These are phyloP conservation scores for Wallacemonas rigidus DNA, from an alignment of 208 protist species.

Conservation along the genomic window DNA sequence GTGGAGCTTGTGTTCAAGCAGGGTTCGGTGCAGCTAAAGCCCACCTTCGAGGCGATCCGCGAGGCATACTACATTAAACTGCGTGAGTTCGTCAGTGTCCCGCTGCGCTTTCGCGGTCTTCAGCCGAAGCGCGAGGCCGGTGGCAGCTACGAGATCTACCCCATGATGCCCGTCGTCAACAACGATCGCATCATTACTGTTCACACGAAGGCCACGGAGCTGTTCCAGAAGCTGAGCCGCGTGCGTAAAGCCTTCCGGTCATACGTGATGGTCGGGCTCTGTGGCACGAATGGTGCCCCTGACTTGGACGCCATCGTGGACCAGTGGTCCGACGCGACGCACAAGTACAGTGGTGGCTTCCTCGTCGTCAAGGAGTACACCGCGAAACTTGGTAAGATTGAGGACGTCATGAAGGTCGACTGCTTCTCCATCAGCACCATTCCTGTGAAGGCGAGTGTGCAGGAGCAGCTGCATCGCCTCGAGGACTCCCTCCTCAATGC, in stretches of 20 bases:
- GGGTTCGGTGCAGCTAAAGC: constrained; percentile 92
- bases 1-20: constrained; percentile 95
- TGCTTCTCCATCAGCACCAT: constrained; percentile 93
- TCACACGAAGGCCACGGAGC: constrained; percentile 91
- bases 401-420: constrained; percentile 90
- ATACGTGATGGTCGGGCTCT: constrained; percentile 89
- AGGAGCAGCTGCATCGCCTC: constrained; percentile 91
- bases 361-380: constrained; percentile 86
- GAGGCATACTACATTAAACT: constrained; percentile 95
- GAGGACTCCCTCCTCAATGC: constrained; percentile 88
- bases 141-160: constrained; percentile 88
- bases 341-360: constrained; percentile 86
- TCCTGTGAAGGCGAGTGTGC: constrained; percentile 91
- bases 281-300: constrained; percentile 82
- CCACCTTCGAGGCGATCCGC: constrained; percentile 93
- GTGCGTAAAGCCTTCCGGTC: constrained; percentile 85
- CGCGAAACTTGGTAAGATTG: constrained; percentile 86
- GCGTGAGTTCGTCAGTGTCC: constrained; percentile 94
- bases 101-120: constrained; percentile 92
- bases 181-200: constrained; percentile 84
- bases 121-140: constrained; percentile 74
- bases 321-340: constrained; percentile 53
- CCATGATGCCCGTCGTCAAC: constrained; percentile 86
- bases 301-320: constrained; percentile 92
- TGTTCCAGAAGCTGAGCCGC: constrained; percentile 92